Evolutionary conservation across 2,329 filamentous ascomycete genomes (phyloP).

Genomic region (Pestalotiopsis sp.): DNA sequence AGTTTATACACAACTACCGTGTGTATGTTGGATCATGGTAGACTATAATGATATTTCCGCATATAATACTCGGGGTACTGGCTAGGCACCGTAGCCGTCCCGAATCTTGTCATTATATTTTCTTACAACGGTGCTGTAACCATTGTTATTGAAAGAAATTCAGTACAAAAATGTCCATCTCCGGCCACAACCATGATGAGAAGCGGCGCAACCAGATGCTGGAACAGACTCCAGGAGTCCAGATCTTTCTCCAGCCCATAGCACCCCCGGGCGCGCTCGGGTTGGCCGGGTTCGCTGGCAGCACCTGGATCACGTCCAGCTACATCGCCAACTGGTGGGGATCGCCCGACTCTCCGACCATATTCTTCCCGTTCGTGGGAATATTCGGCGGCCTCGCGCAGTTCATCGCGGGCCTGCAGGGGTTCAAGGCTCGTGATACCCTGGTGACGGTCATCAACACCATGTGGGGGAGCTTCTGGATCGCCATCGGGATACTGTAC

Average conservation of each 20-base stretch:
- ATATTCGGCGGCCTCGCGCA: slow-evolving; percentile 30
- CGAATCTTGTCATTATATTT: not conserved
- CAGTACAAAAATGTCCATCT: not conserved
- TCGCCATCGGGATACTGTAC: slow-evolving; percentile 15
- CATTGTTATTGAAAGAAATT: not conserved
- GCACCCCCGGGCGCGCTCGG: slow-evolving; percentile 31
- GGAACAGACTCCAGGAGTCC: slow-evolving; percentile 19
- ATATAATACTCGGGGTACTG: not conserved
- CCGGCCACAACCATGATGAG: slow-evolving; percentile 1
- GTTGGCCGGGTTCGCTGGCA: slow-evolving; percentile 29
- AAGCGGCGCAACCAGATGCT: slow-evolving; percentile 1
- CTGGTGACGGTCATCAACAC: slow-evolving; percentile 17
- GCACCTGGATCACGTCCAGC: slow-evolving; percentile 28
- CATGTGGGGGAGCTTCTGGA: slow-evolving; percentile 17
- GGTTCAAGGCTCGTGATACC: slow-evolving; percentile 15
- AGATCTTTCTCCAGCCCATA: slow-evolving; percentile 29
- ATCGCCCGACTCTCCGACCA: slow-evolving; percentile 20
- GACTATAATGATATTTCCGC: not conserved
- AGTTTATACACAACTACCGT: not conserved
- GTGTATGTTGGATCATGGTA: not conserved
- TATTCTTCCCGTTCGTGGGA: slow-evolving; percentile 31
- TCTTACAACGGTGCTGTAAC: not conserved
- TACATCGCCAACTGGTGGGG: slow-evolving; percentile 24
- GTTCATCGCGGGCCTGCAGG: slow-evolving; percentile 28
- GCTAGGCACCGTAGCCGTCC: not conserved